Evolutionary conservation across 2,329 filamentous ascomycete genomes (phyloP), one percentile per base, ranked within the genome.

Genomic region (Scytalidium sp.): DNA sequence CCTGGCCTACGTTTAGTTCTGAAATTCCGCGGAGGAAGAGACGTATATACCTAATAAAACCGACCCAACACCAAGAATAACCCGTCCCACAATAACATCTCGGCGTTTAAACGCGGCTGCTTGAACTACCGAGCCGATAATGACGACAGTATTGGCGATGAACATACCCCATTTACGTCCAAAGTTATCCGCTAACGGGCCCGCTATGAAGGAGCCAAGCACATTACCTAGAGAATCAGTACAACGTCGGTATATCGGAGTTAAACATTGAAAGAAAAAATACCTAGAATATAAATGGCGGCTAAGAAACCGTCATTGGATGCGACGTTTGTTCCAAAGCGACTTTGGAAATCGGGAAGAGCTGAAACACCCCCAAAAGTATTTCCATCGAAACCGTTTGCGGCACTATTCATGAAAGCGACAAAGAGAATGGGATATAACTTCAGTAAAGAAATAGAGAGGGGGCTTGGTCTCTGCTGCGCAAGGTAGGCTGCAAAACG

Each of bases 51-150:
- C 66, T 2, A 71, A 66, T 25, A 75, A 67, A 40, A 70, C 67
- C 10, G 72, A 68, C 40, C 71, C 72, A 50, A 83, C 82, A 45
- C 81, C 81, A 5, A 84, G 74, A 25, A 84, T 63, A 64, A 84
- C 83, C 22, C 80, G 72, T 3, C 78, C 78, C 17, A 50, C 54
- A 60, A 75, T 72, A 56, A 75, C 76, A 41, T 73, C 69, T 3
- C 58, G 60, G 21, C 64, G 57, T 39, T 47, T 63, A 43, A 63
- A 59, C 13, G 52, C 50, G 3, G 50, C 50, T 22, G 64, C 68
- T 42, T 75, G 72, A 42, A 76, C 65, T 49, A 68, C 62, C 29
- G 72, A 64, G 23, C 74, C 73, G 43, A 74, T 47, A 46, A 76
- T 62, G 49, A 75, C 68, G 47, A 69, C 60, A 3, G 56, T 4